Conservation (phyloP, 1,284 basidiomycete genomes). For the Jaminaea rosea region DNA sequence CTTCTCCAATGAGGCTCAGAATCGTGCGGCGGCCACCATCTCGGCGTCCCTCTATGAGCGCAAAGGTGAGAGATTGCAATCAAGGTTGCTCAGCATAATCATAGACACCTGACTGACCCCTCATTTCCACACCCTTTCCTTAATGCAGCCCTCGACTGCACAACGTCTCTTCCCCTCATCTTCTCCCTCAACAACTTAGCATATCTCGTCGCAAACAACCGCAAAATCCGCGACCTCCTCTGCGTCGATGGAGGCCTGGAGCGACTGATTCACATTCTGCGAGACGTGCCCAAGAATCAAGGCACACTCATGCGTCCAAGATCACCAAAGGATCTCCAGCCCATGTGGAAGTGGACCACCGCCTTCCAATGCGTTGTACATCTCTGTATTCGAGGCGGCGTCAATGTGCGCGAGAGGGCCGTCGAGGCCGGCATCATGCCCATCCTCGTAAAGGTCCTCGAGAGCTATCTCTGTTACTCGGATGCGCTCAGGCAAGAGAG, state of each 20-base stretch:
- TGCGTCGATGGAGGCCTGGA: slow-evolving; percentile 95
- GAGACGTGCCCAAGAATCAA: slow-evolving; percentile 16
- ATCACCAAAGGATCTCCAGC: slow-evolving; percentile 39
- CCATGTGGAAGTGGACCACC: slow-evolving; percentile 46
- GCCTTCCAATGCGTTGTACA: slow-evolving; percentile 97
- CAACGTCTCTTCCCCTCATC: slow-evolving; percentile 79
- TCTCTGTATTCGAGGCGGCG: slow-evolving; percentile 92
- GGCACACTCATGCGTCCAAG: slow-evolving; percentile 14
- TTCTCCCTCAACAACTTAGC: slow-evolving; percentile 95
- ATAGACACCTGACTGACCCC: not conserved
- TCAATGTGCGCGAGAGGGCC: slow-evolving; percentile 70
- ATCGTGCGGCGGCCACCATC: slow-evolving; percentile 89
- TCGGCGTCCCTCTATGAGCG: slow-evolving; percentile 90
- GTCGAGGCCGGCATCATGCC: slow-evolving; percentile 93
- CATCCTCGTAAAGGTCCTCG: slow-evolving; percentile 85
- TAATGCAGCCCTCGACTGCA: slow-evolving; percentile 75
- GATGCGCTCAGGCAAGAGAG: slow-evolving; percentile 29
- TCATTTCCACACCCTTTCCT: not conserved
- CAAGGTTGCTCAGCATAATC: not conserved
- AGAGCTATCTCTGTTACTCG: slow-evolving; percentile 59
- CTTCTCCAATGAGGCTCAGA: slow-evolving; percentile 88
- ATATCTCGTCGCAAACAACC: slow-evolving; percentile 93
- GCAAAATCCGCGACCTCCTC: slow-evolving; percentile 94
- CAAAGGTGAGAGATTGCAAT: slow-evolving; percentile 60
- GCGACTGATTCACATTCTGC: slow-evolving; percentile 73